A percentile compares a stretch with the other conserved stretches of the same genome.
These are phyloP conservation scores for Globisporangium solare DNA, from an alignment of 352 stramenopile species.

Conservation along the genomic window DNA sequence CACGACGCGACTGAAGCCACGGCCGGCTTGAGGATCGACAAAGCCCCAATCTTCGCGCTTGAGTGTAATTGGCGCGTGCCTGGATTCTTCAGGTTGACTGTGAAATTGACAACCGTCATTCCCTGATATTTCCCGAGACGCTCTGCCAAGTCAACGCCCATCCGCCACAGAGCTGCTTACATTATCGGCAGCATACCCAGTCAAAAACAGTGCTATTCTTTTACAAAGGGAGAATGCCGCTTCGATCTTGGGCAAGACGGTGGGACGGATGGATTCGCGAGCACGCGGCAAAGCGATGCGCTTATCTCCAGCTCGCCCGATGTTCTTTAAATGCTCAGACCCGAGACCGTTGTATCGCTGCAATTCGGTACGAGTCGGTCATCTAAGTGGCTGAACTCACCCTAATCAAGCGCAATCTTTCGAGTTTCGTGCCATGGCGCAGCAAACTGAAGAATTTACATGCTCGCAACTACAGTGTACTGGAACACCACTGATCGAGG, in stretches of 20 bases:
- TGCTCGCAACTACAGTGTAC: constrained; percentile 86
- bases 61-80: constrained; percentile 39
- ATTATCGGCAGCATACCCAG: constrained; percentile 56
- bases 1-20: constrained; percentile 51
- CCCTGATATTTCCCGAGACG: constrained; percentile 50
- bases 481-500: constrained; percentile 89
- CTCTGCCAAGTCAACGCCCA: constrained; percentile 89
- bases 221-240: constrained; percentile 45
- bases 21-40: constrained; percentile 54
- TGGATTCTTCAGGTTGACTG: constrained; percentile 41
- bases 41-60: constrained; percentile 56
- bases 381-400: constrained; percentile 88
- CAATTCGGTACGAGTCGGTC: constrained; percentile 47
- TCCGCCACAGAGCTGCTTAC: constrained; percentile 69
- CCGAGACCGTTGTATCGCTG: constrained; percentile 43
- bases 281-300: constrained; percentile 57
- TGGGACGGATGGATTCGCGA: constrained; percentile 80
- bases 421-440: constrained; percentile 76
- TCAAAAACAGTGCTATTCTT: constrained; percentile 49
- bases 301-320: constrained; percentile 51
- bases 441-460: constrained; percentile 78
- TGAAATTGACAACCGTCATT: constrained; percentile 51
- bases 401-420: constrained; percentile 90
- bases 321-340: constrained; percentile 27
- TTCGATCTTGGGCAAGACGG: constrained; percentile 76